Conservation (phyloP, 2,329 filamentous ascomycete genomes). For the Rugonectria rugulosa region DNA sequence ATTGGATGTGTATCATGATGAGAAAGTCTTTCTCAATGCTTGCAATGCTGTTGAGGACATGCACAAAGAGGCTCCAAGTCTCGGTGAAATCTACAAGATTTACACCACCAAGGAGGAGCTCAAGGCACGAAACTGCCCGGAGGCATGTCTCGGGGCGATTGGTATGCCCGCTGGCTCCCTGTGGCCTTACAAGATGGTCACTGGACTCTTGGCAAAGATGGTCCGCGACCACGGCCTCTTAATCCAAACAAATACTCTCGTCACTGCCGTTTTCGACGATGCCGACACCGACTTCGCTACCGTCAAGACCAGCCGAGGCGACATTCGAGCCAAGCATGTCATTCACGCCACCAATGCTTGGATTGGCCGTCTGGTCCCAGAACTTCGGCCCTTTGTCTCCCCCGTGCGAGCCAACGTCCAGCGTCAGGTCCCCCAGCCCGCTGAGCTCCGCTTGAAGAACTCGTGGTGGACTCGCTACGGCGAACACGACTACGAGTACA, state of each 20-base stretch:
- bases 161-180: constrained; percentile 15
- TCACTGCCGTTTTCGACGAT: neutral
- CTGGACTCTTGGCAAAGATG: constrained; percentile 4
- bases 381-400: constrained; percentile 16
- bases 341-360: constrained; percentile 16
- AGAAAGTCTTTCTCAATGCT: constrained; percentile 13
- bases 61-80: neutral
- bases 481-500: constrained; percentile 22
- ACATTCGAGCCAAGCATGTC: constrained; percentile 9
- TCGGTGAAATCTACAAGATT: constrained; percentile 1
- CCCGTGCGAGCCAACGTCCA: constrained; percentile 20
- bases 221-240: constrained; percentile 10
- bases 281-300: neutral
- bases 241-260: constrained; percentile 11
- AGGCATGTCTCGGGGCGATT: constrained; percentile 10
- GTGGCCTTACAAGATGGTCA: constrained; percentile 25
- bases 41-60: constrained; percentile 14
- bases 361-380: constrained; percentile 12
- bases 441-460: neutral
- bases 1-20: constrained; percentile 13
- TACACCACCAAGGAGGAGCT: constrained; percentile 10
- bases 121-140: constrained; percentile 7
- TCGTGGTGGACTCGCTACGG: constrained; percentile 21
- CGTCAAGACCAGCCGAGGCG: constrained; percentile 9
- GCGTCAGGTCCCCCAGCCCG: neutral